These are phyloP conservation scores for Boletellus ananiceps DNA, from an alignment of 768 basidiomycete genomes.

Conservation along the genomic window DNA sequence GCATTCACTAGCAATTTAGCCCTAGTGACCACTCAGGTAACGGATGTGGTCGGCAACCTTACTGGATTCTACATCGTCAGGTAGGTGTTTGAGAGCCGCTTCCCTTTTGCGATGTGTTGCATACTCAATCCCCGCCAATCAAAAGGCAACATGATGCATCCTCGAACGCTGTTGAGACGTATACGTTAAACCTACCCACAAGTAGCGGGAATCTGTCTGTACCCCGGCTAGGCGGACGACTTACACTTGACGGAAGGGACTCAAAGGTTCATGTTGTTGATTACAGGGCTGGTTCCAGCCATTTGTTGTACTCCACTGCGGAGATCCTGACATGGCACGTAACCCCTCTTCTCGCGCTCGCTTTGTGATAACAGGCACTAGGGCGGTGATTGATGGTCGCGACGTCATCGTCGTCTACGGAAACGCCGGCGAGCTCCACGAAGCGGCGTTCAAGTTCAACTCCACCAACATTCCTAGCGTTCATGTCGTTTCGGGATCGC, in stretches of 20 bases:
- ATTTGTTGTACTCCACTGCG: conserved; percentile 43
- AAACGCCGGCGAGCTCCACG: conserved; percentile 44
- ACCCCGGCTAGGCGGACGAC: conserved; percentile 40
- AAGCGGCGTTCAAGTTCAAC: conserved; percentile 43
- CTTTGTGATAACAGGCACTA: conserved; percentile 12
- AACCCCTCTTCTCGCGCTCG: neutral
- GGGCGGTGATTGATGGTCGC: conserved; percentile 46
- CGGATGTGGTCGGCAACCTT: conserved; percentile 44
- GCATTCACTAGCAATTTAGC: conserved; percentile 47
- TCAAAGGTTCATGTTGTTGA: conserved; percentile 51
- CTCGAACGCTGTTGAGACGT: conserved; percentile 17
- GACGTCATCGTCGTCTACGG: conserved; percentile 47
- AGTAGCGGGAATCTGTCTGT: conserved; percentile 40
- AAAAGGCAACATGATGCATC: conserved; percentile 14
- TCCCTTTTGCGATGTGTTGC: neutral
- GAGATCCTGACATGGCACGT: conserved; percentile 47
- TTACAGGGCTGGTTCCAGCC: conserved; percentile 41
- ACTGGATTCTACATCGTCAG: conserved; percentile 43
- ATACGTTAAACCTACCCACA: conserved; percentile 42
- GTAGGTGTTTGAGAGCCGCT: conserved; percentile 1
- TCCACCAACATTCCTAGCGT: conserved; percentile 21
- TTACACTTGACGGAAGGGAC: conserved; percentile 47
- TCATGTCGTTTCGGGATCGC: conserved; percentile 18
- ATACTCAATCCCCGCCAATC: conserved; percentile 3
- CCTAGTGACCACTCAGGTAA: conserved; percentile 45